phyloP scores from a whole-genome alignment of 441 rosid genomes.

The Melastoma candidum region DNA sequence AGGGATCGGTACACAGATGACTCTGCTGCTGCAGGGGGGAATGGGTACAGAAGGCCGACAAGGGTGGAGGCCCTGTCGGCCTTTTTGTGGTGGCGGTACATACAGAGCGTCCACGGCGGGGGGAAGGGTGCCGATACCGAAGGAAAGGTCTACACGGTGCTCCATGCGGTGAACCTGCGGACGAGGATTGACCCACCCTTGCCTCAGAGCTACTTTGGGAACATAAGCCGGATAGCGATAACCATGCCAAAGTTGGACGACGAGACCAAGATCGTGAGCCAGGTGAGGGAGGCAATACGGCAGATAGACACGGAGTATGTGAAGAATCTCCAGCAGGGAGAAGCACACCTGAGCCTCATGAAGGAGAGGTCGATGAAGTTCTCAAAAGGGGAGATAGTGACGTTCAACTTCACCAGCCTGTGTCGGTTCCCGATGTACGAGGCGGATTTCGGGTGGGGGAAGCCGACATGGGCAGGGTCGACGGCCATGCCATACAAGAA shows the following conservation, averaged over 20 bases:
- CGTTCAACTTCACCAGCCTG: conserved; percentile 18
- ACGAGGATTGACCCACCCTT: conserved; percentile 15
- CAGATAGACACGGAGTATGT: conserved; percentile 2
- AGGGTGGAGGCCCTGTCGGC: conserved; percentile 16
- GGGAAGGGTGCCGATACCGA: background rate
- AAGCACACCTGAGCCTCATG: conserved; percentile 7
- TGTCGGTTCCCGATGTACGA: conserved; percentile 15
- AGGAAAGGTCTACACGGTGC: conserved; percentile 10
- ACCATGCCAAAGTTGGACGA: background rate
- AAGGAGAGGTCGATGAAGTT: conserved; percentile 3
- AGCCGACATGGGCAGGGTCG: conserved; percentile 14
- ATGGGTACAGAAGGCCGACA: conserved; percentile 4
- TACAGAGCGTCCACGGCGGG: conserved; percentile 12
- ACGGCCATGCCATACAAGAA: conserved; percentile 7
- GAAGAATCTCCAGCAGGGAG: conserved; percentile 10
- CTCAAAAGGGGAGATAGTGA: conserved; percentile 8
- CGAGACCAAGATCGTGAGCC: conserved; percentile 8
- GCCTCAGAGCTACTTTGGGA: conserved; percentile 13
- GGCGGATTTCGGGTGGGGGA: conserved; percentile 20
- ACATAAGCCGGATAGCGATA: conserved; percentile 12
- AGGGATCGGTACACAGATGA: background rate
- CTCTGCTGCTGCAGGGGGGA: background rate
- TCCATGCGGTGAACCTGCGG: conserved; percentile 16
- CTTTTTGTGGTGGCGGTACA: conserved; percentile 15
- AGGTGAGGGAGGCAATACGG: conserved; percentile 4